These are phyloP conservation scores for Penicillium sp. DNA, from an alignment of 2,329 filamentous ascomycete genomes.

Conservation along the genomic window DNA sequence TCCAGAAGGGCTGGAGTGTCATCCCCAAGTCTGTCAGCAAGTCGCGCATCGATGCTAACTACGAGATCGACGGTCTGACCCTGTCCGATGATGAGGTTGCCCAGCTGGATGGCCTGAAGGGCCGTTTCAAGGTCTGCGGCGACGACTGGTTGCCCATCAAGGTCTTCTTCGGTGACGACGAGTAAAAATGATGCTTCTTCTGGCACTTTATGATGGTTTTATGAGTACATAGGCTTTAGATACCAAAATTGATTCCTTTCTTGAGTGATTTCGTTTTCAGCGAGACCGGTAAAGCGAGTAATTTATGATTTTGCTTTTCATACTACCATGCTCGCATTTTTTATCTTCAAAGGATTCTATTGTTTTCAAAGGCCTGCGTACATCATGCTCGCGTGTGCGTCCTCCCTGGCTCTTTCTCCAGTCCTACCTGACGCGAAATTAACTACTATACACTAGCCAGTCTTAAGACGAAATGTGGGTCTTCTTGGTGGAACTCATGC, in stretches of 20 bases:
- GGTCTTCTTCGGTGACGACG: constrained; percentile 84
- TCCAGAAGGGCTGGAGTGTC: constrained; percentile 79
- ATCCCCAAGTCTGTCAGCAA: constrained; percentile 83
- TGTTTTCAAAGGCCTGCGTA: too few relatives aligned
- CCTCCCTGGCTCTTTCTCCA: too few relatives aligned
- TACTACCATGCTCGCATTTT: too few relatives aligned
- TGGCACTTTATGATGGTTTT: constrained; percentile 19
- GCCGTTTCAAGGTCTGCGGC: constrained; percentile 81
- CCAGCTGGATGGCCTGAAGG: constrained; percentile 68
- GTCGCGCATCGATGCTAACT: constrained; percentile 75
- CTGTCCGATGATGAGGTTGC: constrained; percentile 74
- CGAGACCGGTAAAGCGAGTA: too few relatives aligned
- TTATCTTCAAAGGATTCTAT: too few relatives aligned
- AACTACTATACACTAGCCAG: neutral
- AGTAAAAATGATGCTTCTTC: constrained; percentile 55
- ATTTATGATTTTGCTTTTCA: too few relatives aligned
- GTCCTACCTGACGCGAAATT: too few relatives aligned
- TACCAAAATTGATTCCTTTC: constrained; percentile 24
- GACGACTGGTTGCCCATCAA: constrained; percentile 73
- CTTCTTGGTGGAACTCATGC: neutral
- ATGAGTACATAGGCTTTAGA: constrained; percentile 28
- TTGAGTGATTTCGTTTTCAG: neutral
- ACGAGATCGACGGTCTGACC: constrained; percentile 73
- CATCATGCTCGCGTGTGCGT: too few relatives aligned
- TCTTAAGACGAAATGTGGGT: neutral